Conservation (phyloP, 495 filamentous ascomycete genomes). For the Talaromyces wortmannii region DNA sequence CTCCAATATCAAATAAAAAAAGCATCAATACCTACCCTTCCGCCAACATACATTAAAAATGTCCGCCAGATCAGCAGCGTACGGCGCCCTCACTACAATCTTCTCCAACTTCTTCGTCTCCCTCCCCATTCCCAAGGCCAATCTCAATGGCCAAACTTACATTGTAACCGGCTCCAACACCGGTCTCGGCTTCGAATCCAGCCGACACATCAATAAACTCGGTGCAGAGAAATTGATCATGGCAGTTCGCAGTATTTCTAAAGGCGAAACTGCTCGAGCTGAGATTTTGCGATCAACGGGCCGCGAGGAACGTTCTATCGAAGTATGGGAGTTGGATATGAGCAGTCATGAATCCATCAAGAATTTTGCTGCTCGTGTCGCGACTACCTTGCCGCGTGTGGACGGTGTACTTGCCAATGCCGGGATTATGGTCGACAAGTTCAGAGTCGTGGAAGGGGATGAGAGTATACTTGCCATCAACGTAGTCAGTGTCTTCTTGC, state of each 20-base stretch:
- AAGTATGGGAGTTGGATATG: slow-evolving; percentile 32
- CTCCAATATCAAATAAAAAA: no score
- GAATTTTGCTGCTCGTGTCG: slow-evolving; percentile 17
- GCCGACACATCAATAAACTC: slow-evolving; percentile 31
- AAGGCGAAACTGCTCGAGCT: slow-evolving; percentile 33
- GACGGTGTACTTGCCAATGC: slow-evolving; percentile 31
- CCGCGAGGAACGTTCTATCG: slow-evolving; percentile 16
- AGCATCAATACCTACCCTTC: no score
- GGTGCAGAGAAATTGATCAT: slow-evolving; percentile 36
- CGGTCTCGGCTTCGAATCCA: slow-evolving; percentile 41
- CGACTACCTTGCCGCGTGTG: slow-evolving; percentile 15
- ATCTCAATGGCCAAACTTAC: slow-evolving; percentile 31
- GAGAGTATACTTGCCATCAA: slow-evolving; percentile 36
- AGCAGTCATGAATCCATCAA: slow-evolving; percentile 24
- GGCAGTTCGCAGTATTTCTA: slow-evolving; percentile 30
- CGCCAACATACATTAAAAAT: background rate
- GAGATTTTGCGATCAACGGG: slow-evolving; percentile 22
- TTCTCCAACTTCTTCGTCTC: slow-evolving; percentile 5
- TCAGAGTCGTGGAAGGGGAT: slow-evolving; percentile 17
- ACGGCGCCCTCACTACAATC: background rate
- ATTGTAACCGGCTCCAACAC: slow-evolving; percentile 47
- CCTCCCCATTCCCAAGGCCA: slow-evolving; percentile 1
- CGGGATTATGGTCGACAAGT: slow-evolving; percentile 15
- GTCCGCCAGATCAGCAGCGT: slow-evolving; percentile 9
- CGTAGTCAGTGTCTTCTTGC: slow-evolving; percentile 31